A percentile compares a stretch with the other conserved stretches of the same genome.
Conservation (phyloP, 2,329 filamentous ascomycete species). For the Diaporthe nobilis region DNA sequence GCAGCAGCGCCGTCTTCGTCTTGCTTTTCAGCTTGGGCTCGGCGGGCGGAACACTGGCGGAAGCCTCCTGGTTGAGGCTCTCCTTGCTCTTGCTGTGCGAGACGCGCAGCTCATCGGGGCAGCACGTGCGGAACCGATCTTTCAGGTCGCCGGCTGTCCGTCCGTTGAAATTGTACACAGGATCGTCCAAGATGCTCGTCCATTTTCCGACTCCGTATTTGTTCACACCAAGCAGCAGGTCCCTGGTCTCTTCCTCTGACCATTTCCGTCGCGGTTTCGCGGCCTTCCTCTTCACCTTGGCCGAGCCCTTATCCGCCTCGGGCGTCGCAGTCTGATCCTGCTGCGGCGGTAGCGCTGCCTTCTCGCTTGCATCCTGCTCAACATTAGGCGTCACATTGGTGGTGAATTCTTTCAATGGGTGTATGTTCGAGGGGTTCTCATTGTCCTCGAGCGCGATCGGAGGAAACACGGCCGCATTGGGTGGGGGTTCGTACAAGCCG, state of each 20-base stretch:
- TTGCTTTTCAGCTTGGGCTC: conserved; percentile 50
- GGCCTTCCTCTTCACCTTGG: conserved; percentile 66
- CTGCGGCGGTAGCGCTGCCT: conserved; percentile 17
- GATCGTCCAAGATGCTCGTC: conserved; percentile 74
- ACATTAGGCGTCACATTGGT: conserved; percentile 44
- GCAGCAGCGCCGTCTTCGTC: conserved; percentile 63
- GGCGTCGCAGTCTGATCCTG: conserved; percentile 42
- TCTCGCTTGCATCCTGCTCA: conserved; percentile 44
- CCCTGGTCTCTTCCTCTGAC: conserved; percentile 75
- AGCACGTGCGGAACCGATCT: conserved; percentile 77
- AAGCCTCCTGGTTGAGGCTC: conserved; percentile 36
- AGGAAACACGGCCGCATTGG: conserved; percentile 73
- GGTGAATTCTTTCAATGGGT: conserved; percentile 57
- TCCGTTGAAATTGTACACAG: conserved; percentile 72
- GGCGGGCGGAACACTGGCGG: conserved; percentile 21
- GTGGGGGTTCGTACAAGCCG: conserved; percentile 73
- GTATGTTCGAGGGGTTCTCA: conserved; percentile 51
- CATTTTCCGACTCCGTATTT: conserved; percentile 76
- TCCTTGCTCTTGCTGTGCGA: conserved; percentile 48
- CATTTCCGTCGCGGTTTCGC: conserved; percentile 73
- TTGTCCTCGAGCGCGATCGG: conserved; percentile 72
- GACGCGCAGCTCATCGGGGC: conserved; percentile 71
- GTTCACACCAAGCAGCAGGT: conserved; percentile 72
- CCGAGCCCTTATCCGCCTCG: conserved; percentile 51
- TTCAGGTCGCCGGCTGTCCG: conserved; percentile 75